Percentiles rank a stretch among this genome's conserved stretches.
Conservation (phyloP, 2,329 filamentous ascomycete species). For the Fusarium succisae region DNA sequence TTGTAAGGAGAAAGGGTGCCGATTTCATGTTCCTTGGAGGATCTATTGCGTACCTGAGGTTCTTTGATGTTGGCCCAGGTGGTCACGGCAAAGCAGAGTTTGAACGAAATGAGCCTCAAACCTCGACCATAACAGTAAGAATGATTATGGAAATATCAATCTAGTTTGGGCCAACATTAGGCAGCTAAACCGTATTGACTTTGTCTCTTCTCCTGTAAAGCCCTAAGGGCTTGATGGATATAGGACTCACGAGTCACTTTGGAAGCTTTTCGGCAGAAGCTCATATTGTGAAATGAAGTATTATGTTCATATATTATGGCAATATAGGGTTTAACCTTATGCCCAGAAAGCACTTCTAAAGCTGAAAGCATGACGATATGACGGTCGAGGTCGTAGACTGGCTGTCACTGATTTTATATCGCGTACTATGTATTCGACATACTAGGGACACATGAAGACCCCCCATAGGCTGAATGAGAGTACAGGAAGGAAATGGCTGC, state of each 20-base stretch:
- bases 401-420: no score
- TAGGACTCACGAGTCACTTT: not conserved
- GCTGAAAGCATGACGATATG: not conserved
- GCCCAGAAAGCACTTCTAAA: not conserved
- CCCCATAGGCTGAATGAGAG: no score
- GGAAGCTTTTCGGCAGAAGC: not conserved
- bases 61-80: not conserved
- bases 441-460: no score
- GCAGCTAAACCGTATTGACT: not conserved
- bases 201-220: not conserved
- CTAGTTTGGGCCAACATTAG: no score
- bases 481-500: no score
- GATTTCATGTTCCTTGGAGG: not conserved
- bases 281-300: not conserved
- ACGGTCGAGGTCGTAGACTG: not conserved
- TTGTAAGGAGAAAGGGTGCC: fast-evolving
- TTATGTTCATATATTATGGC: no score
- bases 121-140: not conserved
- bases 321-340: not conserved
- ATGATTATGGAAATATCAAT: no score
- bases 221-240: not conserved
- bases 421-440: no score
- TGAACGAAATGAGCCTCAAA: not conserved
- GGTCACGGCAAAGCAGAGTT: not conserved
- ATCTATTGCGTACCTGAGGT: no score